phyloP scores from a whole-genome alignment of 2,329 filamentous ascomycete species.

The Didymella segeticola region DNA sequence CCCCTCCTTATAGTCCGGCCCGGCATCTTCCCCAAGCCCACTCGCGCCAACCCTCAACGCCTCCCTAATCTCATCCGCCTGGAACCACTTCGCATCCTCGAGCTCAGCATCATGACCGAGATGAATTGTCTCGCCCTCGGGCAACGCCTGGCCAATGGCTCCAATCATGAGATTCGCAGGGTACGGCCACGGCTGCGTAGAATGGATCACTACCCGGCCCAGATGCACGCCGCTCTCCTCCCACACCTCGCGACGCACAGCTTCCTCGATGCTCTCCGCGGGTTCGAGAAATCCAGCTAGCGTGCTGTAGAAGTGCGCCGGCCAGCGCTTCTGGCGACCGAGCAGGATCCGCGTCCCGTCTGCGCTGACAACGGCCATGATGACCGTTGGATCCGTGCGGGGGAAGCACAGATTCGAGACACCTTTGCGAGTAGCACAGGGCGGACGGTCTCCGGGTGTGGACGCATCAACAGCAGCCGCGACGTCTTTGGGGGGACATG shows the following conservation, averaged over 20 bases:
- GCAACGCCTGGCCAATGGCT: constrained; percentile 84
- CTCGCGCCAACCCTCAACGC: constrained; percentile 73
- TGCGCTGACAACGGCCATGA: constrained; percentile 86
- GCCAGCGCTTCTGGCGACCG: constrained; percentile 84
- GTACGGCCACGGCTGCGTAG: constrained; percentile 62
- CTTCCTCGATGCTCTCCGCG: constrained; percentile 59
- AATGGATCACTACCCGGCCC: constrained; percentile 59
- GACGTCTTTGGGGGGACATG: constrained; percentile 75
- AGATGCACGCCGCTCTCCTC: constrained; percentile 58
- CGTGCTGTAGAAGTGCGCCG: constrained; percentile 84
- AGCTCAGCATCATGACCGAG: constrained; percentile 90
- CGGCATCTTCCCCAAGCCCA: constrained; percentile 69
- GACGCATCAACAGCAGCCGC: constrained; percentile 53
- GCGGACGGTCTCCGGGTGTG: constrained; percentile 58
- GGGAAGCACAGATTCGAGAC: constrained; percentile 93
- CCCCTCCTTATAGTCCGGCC: constrained; percentile 75
- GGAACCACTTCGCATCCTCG: constrained; percentile 88
- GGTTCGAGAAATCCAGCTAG: constrained; percentile 66
- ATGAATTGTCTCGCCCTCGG: constrained; percentile 79
- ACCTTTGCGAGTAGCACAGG: constrained; percentile 82
- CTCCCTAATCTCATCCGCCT: constrained; percentile 77
- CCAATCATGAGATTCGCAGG: constrained; percentile 62
- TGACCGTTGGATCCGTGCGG: constrained; percentile 91
- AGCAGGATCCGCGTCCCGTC: constrained; percentile 81
- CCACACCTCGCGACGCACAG: constrained; percentile 59